These are phyloP conservation scores for Flaveria brownii DNA, from an alignment of 129 eudicot genomes.

Conservation along the genomic window DNA sequence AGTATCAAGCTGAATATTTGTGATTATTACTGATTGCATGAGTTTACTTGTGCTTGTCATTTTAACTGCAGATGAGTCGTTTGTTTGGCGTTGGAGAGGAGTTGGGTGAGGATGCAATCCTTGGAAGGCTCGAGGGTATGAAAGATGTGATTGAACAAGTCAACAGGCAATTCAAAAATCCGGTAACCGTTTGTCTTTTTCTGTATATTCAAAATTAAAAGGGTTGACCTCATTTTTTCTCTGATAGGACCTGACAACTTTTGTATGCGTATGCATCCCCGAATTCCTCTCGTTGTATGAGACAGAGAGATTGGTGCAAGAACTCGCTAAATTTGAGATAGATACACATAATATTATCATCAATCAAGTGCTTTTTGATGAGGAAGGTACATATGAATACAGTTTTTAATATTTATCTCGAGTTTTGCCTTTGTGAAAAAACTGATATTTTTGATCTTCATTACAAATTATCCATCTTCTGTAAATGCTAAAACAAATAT, in stretches of 20 bases:
- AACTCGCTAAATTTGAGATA: slow-evolving; percentile 90
- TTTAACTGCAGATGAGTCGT: slow-evolving; percentile 77
- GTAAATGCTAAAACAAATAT: too few species aligned
- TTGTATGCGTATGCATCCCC: slow-evolving; percentile 97
- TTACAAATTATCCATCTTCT: too few species aligned
- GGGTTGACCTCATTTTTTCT: slow-evolving; percentile 13
- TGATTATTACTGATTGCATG: neutral
- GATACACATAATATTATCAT: slow-evolving; percentile 95
- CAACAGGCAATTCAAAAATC: slow-evolving; percentile 91
- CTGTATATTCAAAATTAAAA: neutral
- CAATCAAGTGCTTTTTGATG: slow-evolving; percentile 94
- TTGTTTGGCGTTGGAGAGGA: slow-evolving; percentile 86
- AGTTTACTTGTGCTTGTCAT: slow-evolving; percentile 6
- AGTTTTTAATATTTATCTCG: neutral
- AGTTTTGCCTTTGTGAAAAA: neutral
- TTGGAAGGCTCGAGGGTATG: slow-evolving; percentile 97
- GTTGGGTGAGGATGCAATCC: slow-evolving; percentile 82
- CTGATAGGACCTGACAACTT: slow-evolving; percentile 85
- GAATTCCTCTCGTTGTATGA: slow-evolving; percentile 95
- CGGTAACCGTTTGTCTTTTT: slow-evolving; percentile 44
- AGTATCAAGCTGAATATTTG: neutral
- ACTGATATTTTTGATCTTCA: too few species aligned
- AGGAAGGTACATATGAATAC: slow-evolving; percentile 67
- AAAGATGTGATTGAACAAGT: slow-evolving; percentile 91
- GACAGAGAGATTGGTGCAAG: slow-evolving; percentile 96